Evolutionary conservation across 306 rosid species (phyloP).

Genomic region (Lathyrus oleraceus): DNA sequence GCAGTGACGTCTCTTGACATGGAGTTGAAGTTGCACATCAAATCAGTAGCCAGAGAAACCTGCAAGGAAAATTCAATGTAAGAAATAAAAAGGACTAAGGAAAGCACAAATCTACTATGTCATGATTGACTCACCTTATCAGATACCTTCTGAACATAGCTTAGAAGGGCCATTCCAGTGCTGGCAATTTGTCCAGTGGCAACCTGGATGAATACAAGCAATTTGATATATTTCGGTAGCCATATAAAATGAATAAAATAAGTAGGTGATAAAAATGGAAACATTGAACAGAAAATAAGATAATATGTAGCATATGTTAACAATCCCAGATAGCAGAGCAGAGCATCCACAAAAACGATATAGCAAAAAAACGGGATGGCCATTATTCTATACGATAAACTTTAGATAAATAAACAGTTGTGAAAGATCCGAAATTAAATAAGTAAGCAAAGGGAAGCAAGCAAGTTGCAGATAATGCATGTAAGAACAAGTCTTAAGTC

Average conservation of each 20-base stretch:
- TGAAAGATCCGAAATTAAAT: background rate
- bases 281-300: background rate
- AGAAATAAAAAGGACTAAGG: background rate
- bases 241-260: background rate
- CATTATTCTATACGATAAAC: background rate
- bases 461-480: conserved; percentile 5
- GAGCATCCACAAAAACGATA: background rate
- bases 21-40: conserved; percentile 77
- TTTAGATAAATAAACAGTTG: background rate
- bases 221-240: background rate
- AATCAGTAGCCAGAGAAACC: conserved; percentile 92
- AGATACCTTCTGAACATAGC: conserved; percentile 94
- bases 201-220: conserved; percentile 56
- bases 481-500: background rate
- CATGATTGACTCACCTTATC: conserved; percentile 73
- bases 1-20: conserved; percentile 84
- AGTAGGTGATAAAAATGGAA: background rate
- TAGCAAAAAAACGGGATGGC: background rate
- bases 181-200: conserved; percentile 96
- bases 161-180: conserved; percentile 89
- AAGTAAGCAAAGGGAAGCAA: background rate
- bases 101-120: conserved; percentile 16
- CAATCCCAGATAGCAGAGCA: background rate
- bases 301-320: background rate
- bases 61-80: conserved; percentile 33